A percentile compares a stretch with the other conserved stretches of the same genome.
These are phyloP conservation scores for Pholiota molesta DNA, from an alignment of 768 basidiomycete species.

Conservation along the genomic window DNA sequence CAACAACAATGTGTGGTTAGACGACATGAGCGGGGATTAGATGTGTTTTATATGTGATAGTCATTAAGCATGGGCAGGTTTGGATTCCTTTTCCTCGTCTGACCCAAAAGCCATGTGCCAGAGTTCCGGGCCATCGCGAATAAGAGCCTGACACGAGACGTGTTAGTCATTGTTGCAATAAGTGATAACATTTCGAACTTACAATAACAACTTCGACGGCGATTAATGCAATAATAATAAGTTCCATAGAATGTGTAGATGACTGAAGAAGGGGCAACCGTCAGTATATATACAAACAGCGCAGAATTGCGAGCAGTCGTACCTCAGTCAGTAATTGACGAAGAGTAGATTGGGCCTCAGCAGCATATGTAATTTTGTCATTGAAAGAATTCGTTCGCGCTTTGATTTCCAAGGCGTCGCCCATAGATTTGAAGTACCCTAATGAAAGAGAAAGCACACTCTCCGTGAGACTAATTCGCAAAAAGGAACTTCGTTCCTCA, in stretches of 20 bases:
- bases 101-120: constrained; percentile 56
- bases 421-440: constrained; percentile 87
- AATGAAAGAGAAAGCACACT: background rate
- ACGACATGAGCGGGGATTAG: background rate
- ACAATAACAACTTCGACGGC: constrained; percentile 95
- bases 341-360: constrained; percentile 88
- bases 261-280: constrained; percentile 51
- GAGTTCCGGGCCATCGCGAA: constrained; percentile 78
- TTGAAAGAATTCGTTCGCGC: constrained; percentile 81
- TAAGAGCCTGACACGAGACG: constrained; percentile 54
- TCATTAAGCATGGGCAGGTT: background rate
- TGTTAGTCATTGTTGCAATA: background rate
- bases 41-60: background rate
- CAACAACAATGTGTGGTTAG: background rate
- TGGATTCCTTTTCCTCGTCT: constrained; percentile 27
- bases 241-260: constrained; percentile 89
- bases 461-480: background rate
- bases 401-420: constrained; percentile 84
- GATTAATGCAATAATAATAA: constrained; percentile 93
- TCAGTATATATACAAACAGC: background rate
- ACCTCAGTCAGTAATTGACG: constrained; percentile 90
- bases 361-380: constrained; percentile 91
- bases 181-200: constrained; percentile 28
- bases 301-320: constrained; percentile 13
- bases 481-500: constrained; percentile 29